phyloP scores from a whole-genome alignment of 1,139 yeast species.

The Magnusiomyces tetraspermus region DNA sequence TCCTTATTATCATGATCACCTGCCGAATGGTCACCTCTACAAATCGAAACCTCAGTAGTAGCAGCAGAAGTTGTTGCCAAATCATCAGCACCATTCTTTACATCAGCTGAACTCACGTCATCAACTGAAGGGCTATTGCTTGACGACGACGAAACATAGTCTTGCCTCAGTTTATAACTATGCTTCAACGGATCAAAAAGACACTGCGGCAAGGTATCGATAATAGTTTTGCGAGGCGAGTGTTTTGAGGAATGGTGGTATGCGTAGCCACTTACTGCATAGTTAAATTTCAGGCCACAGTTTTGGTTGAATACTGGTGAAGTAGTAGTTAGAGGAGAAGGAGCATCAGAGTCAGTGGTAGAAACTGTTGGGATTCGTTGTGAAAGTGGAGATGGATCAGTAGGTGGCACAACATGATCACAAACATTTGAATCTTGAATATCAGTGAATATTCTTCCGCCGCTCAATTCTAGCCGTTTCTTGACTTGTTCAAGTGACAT shows the following conservation, averaged over 20 bases:
- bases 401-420: too few relatives aligned
- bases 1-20: neutral
- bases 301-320: neutral
- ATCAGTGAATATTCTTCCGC: too few relatives aligned
- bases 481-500: too few relatives aligned
- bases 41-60: neutral
- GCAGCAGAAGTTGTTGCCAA: constrained; percentile 1
- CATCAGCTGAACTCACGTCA: too few relatives aligned
- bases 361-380: too few relatives aligned
- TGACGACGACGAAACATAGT: too few relatives aligned
- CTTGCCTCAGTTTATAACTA: constrained; percentile 3
- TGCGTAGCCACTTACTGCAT: constrained; percentile 11
- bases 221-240: constrained; percentile 9
- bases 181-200: constrained; percentile 5
- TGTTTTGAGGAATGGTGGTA: constrained; percentile 12
- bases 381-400: too few relatives aligned
- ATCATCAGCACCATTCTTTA: too few relatives aligned
- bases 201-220: constrained; percentile 9
- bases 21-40: neutral
- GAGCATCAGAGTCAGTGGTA: neutral
- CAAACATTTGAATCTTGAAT: too few relatives aligned
- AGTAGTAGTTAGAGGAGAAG: neutral
- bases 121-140: too few relatives aligned
- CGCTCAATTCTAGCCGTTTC: too few relatives aligned
- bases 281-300: constrained; percentile 4